Conservation (phyloP, 768 basidiomycete genomes). For the Hygrophoropsis aurantiaca region DNA sequence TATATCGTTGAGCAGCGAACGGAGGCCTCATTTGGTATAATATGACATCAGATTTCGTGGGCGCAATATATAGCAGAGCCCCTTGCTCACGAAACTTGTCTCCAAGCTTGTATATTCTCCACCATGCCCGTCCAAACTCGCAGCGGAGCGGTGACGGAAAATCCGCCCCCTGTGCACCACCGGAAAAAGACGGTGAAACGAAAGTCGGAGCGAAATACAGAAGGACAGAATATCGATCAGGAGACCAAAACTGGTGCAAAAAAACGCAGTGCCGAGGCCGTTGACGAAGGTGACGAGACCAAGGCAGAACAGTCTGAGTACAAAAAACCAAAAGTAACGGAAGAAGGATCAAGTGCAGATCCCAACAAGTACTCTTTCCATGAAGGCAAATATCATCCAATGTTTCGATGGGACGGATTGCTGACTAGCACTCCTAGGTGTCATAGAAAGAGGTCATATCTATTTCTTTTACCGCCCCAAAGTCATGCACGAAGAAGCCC, state of each 20-base stretch:
- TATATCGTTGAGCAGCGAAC: no score
- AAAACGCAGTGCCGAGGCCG: slow-evolving; percentile 4
- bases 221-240: slow-evolving; percentile 14
- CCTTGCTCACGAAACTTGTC: no score
- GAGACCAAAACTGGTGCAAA: slow-evolving; percentile 16
- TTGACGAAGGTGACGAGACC: slow-evolving; percentile 9
- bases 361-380: slow-evolving; percentile 9
- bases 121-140: slow-evolving; percentile 15
- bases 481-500: slow-evolving; percentile 50
- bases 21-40: no score
- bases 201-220: slow-evolving; percentile 14
- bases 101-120: no score
- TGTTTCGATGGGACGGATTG: not conserved
- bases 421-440: slow-evolving; percentile 34
- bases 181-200: slow-evolving; percentile 21
- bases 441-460: slow-evolving; percentile 58
- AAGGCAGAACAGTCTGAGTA: slow-evolving; percentile 5
- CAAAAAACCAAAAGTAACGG: slow-evolving; percentile 8
- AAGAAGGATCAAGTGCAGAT: slow-evolving; percentile 18
- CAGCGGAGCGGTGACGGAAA: not conserved
- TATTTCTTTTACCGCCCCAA: slow-evolving; percentile 67
- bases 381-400: slow-evolving; percentile 3
- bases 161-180: no score
- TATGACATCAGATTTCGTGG: no score
- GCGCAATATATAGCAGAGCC: no score